Evolutionary conservation across 2,329 filamentous ascomycete genomes (phyloP), one percentile per base, ranked within the genome.

Genomic region (Coniochaeta prunicola): DNA sequence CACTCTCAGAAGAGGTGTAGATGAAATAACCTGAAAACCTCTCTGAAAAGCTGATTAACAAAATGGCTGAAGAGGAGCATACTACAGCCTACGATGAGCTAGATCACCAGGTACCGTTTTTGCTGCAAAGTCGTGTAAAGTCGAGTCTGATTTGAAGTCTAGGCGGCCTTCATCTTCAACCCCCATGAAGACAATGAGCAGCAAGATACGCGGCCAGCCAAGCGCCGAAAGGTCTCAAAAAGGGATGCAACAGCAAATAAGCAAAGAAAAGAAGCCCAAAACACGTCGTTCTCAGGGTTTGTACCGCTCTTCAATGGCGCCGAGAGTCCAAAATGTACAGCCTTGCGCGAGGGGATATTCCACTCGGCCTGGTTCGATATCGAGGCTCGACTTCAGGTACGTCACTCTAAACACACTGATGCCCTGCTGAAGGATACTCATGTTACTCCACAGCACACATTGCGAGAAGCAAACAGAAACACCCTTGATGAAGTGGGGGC

Each of bases 131-230:
- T 40, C 59, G 26, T 61, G n/a, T n/a, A 50, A 28, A 45, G 21
- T 30, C 21, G 6, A 28, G 7, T 12, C 24, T 50, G 12, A 56
- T 34, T 33, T 9, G 4, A 19, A 4, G 24, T n/a, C 36, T 67
- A 88, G 85, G 79, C 80, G 53, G 83, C 84, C 59, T 88, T 85
- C 69, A 73, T 88, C 63, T 88, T 87, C 70, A 77, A 80, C 60
- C 80, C 84, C 59, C 71, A 77, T 50, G 72, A 76, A 34, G 53
- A 55, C 30, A 34, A 13, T 59, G 69, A 73, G 31, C 72, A 68
- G 57, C 63, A 68, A 48, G 53, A 64, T 33, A 58, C 64, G 56
- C 77, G 81, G 40, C 80, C 84, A 30, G 67, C 78, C 36, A 89
- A 89, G 69, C 77, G 80, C 59, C 78, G 84, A 58, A 85, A 80